Evolutionary conservation across 2,329 filamentous ascomycete genomes (phyloP).

Genomic region (Apiospora aurea): DNA sequence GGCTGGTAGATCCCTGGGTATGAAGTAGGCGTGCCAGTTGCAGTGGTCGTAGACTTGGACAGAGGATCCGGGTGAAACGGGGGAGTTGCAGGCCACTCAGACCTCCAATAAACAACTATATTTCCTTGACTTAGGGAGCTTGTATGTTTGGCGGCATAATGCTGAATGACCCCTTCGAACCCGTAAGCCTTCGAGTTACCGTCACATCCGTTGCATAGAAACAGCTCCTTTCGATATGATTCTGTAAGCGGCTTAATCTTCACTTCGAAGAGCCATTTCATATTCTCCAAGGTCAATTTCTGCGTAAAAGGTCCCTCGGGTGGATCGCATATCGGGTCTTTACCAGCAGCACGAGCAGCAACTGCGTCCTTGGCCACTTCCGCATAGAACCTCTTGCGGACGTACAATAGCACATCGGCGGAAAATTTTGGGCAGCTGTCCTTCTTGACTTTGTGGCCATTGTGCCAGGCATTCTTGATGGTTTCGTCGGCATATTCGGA

Average conservation of each 20-base stretch:
- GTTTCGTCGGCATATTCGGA: constrained; percentile 73
- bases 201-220: constrained; percentile 76
- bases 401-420: constrained; percentile 71
- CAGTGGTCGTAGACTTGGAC: constrained; percentile 29
- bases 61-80: constrained; percentile 72
- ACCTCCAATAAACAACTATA: constrained; percentile 78
- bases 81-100: constrained; percentile 79
- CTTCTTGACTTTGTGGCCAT: constrained; percentile 67
- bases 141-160: constrained; percentile 85
- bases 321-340: constrained; percentile 54
- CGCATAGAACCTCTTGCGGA: constrained; percentile 71
- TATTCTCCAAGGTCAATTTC: constrained; percentile 78
- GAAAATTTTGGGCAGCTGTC: constrained; percentile 74
- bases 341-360: constrained; percentile 53
- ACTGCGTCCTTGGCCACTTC: constrained; percentile 62
- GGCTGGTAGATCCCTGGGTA: neutral
- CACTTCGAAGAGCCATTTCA: constrained; percentile 84
- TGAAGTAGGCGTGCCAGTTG: constrained; percentile 18
- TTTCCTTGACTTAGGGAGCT: constrained; percentile 72
- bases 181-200: constrained; percentile 72
- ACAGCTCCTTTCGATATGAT: constrained; percentile 71
- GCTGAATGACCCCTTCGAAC: constrained; percentile 81
- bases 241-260: constrained; percentile 77
- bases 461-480: constrained; percentile 70
- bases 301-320: constrained; percentile 62